Evolutionary conservation across 345 rosid genomes (phyloP).

Genomic region (Excoecaria cochinchinensis): DNA sequence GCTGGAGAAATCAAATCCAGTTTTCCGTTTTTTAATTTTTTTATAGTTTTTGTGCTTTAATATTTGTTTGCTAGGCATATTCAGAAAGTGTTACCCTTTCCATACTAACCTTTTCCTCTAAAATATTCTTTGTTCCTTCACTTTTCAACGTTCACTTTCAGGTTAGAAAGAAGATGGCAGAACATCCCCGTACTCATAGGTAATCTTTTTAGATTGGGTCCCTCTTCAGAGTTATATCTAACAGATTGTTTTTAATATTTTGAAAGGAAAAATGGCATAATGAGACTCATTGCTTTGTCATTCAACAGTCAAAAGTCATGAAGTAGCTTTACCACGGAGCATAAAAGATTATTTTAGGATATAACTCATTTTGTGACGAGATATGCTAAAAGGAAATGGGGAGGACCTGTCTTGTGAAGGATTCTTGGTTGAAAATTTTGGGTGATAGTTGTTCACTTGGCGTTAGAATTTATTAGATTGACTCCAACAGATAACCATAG

Average conservation of each 20-base stretch:
- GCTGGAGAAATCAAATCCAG: background rate
- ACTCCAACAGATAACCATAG: background rate
- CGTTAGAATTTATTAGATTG: background rate
- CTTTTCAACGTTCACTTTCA: slow-evolving; percentile 40
- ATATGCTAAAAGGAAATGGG: background rate
- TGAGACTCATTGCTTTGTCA: background rate
- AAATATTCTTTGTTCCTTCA: background rate
- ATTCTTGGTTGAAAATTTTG: background rate
- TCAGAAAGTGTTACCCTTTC: background rate
- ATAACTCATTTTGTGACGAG: background rate
- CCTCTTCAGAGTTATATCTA: background rate
- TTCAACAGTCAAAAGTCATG: background rate
- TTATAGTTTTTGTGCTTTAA: background rate
- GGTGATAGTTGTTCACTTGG: background rate
- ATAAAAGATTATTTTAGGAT: background rate
- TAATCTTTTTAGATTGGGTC: slow-evolving; percentile 21
- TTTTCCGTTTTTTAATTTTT: too few species aligned
- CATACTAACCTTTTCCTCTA: background rate
- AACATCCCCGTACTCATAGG: slow-evolving; percentile 65
- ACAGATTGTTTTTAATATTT: background rate
- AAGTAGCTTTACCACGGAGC: too few species aligned
- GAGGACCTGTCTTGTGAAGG: background rate
- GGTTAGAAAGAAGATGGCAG: slow-evolving; percentile 75
- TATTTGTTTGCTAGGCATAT: background rate
- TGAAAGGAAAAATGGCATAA: background rate